Conservation (phyloP, 768 basidiomycete species). For the Trametes cinnabarina region DNA sequence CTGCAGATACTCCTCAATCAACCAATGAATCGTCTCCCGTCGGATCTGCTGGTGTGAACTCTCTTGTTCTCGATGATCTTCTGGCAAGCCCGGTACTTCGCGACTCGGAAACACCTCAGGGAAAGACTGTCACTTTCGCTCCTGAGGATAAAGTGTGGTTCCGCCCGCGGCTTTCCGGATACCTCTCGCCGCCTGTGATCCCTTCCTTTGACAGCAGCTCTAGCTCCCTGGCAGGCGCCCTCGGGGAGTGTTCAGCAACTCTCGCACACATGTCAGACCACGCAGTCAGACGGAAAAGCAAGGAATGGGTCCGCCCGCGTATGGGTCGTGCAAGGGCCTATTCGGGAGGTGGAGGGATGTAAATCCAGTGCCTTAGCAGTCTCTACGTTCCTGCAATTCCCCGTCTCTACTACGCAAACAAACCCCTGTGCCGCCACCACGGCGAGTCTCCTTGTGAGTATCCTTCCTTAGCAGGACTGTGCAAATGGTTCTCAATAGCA, state of each 20-base stretch:
- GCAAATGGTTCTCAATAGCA: background rate
- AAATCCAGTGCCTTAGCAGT: background rate
- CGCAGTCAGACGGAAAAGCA: background rate
- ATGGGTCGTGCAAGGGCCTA: slow-evolving; percentile 17
- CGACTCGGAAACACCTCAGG: background rate
- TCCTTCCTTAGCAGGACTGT: no score
- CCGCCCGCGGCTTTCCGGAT: background rate
- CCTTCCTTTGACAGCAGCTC: slow-evolving; percentile 7
- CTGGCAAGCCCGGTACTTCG: slow-evolving; percentile 22
- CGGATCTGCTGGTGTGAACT: background rate
- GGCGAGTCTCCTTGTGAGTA: no score
- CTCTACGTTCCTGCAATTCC: no score
- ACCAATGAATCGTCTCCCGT: background rate
- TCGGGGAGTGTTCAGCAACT: background rate
- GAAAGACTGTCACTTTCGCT: slow-evolving; percentile 7
- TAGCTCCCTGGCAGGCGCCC: slow-evolving; percentile 18
- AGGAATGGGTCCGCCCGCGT: slow-evolving; percentile 12
- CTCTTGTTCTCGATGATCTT: slow-evolving; percentile 23
- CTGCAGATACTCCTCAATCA: background rate
- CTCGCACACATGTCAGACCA: background rate
- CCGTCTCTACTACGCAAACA: no score
- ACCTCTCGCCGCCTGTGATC: background rate
- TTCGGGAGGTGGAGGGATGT: slow-evolving; percentile 17
- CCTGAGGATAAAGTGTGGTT: background rate
- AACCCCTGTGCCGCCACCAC: no score